Evolutionary conservation across 1,284 basidiomycete species (phyloP).

Genomic region (Cryptococcus sp.): DNA sequence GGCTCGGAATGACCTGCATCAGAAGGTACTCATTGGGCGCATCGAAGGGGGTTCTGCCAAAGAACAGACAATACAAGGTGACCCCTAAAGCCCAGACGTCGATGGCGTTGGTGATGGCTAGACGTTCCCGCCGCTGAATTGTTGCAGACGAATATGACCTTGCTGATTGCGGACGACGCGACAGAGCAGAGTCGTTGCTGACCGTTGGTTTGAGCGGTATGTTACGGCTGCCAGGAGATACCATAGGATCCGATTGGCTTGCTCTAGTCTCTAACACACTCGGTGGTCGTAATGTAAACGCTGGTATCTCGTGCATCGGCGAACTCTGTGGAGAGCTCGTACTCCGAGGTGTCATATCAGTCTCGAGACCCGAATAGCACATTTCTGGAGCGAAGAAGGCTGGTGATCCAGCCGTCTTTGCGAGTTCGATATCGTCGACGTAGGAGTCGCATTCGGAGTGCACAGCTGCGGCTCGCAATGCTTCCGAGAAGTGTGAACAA

Average conservation of each 20-base stretch:
- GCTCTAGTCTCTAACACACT: constrained; percentile 21
- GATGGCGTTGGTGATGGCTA: constrained; percentile 87
- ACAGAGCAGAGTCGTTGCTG: constrained; percentile 35
- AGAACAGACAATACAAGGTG: constrained; percentile 91
- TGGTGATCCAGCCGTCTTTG: constrained; percentile 93
- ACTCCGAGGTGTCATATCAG: constrained; percentile 21
- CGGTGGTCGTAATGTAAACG: constrained; percentile 44
- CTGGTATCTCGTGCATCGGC: constrained; percentile 26
- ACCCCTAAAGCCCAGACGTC: constrained; percentile 99
- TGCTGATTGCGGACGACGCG: constrained; percentile 33
- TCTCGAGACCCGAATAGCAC: constrained; percentile 59
- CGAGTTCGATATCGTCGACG: constrained; percentile 82
- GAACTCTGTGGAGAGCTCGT: constrained; percentile 16
- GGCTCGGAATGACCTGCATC: constrained; percentile 79
- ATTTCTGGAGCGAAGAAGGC: constrained; percentile 98
- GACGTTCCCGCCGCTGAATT: constrained; percentile 54
- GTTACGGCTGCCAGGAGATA: constrained; percentile 9
- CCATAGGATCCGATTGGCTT: constrained; percentile 24
- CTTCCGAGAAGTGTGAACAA: constrained; percentile 91
- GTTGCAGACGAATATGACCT: constrained; percentile 38
- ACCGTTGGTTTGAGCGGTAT: constrained; percentile 28
- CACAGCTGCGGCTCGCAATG: constrained; percentile 63
- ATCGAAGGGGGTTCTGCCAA: constrained; percentile 76
- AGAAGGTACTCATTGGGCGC: constrained; percentile 73
- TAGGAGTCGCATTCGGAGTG: constrained; percentile 60